Conservation (phyloP, 2,329 filamentous ascomycete species). For the Trichophyton mentagrophytes region DNA sequence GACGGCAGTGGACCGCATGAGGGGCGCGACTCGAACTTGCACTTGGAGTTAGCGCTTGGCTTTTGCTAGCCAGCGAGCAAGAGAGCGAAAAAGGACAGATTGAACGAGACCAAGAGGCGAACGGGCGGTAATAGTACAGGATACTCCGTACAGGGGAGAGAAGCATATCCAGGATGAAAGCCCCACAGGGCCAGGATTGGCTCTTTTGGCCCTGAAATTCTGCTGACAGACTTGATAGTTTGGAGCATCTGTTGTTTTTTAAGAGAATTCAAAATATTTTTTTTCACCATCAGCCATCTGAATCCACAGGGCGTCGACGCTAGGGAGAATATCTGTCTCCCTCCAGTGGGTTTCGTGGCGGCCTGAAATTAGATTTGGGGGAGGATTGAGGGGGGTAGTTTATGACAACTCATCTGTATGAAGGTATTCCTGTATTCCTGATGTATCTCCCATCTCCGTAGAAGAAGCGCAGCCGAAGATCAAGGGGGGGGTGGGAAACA, state of each 20-base stretch:
- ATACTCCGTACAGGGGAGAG: constrained; percentile 1
- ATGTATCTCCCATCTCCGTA: not conserved
- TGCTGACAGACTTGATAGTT: not conserved
- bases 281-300: not conserved
- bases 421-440: not conserved
- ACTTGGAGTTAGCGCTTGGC: not conserved
- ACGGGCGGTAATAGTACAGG: not conserved
- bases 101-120: not conserved
- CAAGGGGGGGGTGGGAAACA: not conserved
- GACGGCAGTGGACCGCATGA: not conserved
- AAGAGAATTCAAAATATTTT: not conserved
- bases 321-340: constrained; percentile 1
- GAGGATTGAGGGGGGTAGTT: not conserved
- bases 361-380: constrained; percentile 1
- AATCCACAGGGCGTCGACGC: constrained; percentile 3
- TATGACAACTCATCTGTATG: constrained; percentile 1
- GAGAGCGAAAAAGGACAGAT: no score
- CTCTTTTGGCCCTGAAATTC: constrained; percentile 1
- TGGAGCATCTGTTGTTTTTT: not conserved
- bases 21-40: not conserved
- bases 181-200: constrained; percentile 2
- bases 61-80: not conserved
- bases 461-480: not conserved
- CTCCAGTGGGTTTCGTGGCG: constrained; percentile 4
- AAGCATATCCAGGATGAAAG: not conserved